Base-by-base conservation (phyloP, 371 early-diverging fungal species). In the Mortierella sp. region DNA sequence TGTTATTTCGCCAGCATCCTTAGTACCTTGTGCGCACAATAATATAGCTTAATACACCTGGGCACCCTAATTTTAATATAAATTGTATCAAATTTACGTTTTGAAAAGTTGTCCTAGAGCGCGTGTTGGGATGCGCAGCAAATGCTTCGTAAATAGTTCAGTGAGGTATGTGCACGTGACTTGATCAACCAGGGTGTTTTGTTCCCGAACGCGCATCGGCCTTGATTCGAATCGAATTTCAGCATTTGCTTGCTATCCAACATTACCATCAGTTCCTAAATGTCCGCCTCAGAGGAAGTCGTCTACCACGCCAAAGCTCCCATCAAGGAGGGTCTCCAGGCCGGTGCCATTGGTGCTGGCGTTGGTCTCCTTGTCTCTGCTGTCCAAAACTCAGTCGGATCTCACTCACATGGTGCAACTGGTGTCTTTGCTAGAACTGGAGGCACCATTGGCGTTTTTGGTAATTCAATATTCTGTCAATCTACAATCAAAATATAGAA, bases 371-470 rank as follows among this genome's bases (percentile, higher is more conserved):
- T 93, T 64, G 88, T 90, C 45, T 92, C 92, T 47, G 91, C 94
- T 52, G 90, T 90, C 83, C 93, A 93, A 83, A 94, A 93, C 81
- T 89, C 93, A 22, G 77, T 90, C 66, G 88, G 87, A 74, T 86
- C 89, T 68, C 92, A 93, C 72, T 85, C 85, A 51, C 83, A 88
- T 57, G 93, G 93, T 68, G 93, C 93, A 8, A 84, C 85, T 58
- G 93, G 92, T 75, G 86, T 94, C 59, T 72, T 93, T 66, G 88
- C 90, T 47, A 84, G 91, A 84, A 90, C 90, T 45, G 93, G 94
- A 70, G 85, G 92, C 68, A 92, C 93, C 68, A 88, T 94, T 66
- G 91, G 88, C 43, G 84, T 89, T 79, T 90, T 94, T 85, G 94
- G 94, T 93, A 91, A 86, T 86, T 20, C 49, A 58, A 30, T 35